Base-by-base conservation (phyloP, 108 stramenopile genomes). In the Fistulifera pelliculosa region DNA sequence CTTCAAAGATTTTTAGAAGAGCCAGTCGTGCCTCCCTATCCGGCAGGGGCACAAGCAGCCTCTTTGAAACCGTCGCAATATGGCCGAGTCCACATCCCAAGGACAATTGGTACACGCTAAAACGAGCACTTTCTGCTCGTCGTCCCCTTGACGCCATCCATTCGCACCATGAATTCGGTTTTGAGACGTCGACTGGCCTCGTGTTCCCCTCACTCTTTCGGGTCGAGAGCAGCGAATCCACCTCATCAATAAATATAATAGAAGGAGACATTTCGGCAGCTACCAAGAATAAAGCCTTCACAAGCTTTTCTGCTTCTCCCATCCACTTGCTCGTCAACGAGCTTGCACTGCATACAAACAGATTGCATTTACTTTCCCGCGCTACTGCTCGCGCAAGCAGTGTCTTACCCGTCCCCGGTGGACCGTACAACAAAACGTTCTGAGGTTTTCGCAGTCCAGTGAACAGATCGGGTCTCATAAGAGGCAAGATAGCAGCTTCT, bases 161-260 rank as follows among this genome's bases (percentile, higher is more conserved):
- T 85, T 69, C 95, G 93, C 0, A 90, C 83, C 85, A 96, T 92
- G 49, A 96, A 82, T 66, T 98, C 96, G 8, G 94, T 96, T 57
- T 98, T 98, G 52, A 98, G 90, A 22, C 95, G 64, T 21, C 96
- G 78, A 43, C 78, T 81, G 1, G 93, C 94, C 59, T 98, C 94
- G 62, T 96, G 96, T 54, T 97, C 94, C 24, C 66, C 64, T 69
- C 70, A 2, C 53, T 54, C 41, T 62, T 67, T 19, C 87, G 72
- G 45, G 54, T 65, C n/a, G 70, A 71, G 23, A 88, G 63, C 11
- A 98, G 64, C 2, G 91, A 79, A 62, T 98, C 97, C 49, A 98
- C 76, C 69, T 98, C 97, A 66, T 98, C 97, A 41, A 98, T 64
- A 70, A 98, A 98, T 18, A 96, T 65, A 7, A 81, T 69, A n/a